Conservation (phyloP, 176 grass and related monocot genomes). For the Cenchrus americanus region DNA sequence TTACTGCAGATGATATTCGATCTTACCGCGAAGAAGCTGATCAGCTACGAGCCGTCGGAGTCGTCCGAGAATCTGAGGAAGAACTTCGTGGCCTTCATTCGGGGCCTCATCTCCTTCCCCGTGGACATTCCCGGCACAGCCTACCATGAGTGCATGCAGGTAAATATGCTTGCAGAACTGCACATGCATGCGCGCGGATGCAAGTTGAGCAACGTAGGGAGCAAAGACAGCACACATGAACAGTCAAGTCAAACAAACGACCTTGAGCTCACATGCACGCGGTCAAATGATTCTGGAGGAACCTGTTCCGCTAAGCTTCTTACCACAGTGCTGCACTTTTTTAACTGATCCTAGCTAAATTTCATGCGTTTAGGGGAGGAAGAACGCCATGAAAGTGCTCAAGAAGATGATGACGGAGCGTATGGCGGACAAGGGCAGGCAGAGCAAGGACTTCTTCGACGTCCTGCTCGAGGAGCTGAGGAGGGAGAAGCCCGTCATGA, state of each 20-base stretch:
- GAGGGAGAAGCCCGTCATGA: slow-evolving; percentile 57
- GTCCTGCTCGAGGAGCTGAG: slow-evolving; percentile 61
- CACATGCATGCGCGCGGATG: slow-evolving; percentile 13
- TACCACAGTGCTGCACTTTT: background rate
- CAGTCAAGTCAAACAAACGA: slow-evolving; percentile 37
- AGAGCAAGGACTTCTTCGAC: slow-evolving; percentile 62
- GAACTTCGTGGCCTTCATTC: slow-evolving; percentile 64
- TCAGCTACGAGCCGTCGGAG: slow-evolving; percentile 49
- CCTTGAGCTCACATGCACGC: slow-evolving; percentile 27
- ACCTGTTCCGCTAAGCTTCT: background rate
- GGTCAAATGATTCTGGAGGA: slow-evolving; percentile 36
- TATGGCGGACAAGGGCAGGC: slow-evolving; percentile 24
- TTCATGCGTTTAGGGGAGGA: slow-evolving; percentile 48
- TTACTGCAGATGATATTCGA: slow-evolving; percentile 64
- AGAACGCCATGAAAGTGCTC: slow-evolving; percentile 64
- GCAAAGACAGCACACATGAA: slow-evolving; percentile 47
- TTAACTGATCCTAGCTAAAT: slow-evolving; percentile 2
- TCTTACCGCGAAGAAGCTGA: slow-evolving; percentile 69
- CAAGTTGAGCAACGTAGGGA: slow-evolving; percentile 30
- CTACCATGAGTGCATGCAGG: slow-evolving; percentile 71
- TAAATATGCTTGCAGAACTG: slow-evolving; percentile 10
- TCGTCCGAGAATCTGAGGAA: slow-evolving; percentile 57
- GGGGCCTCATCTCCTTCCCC: slow-evolving; percentile 72
- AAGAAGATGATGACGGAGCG: slow-evolving; percentile 55
- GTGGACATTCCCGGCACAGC: slow-evolving; percentile 68